Conservation (phyloP, 805 yeast species). For the Yarrowia sp. region DNA sequence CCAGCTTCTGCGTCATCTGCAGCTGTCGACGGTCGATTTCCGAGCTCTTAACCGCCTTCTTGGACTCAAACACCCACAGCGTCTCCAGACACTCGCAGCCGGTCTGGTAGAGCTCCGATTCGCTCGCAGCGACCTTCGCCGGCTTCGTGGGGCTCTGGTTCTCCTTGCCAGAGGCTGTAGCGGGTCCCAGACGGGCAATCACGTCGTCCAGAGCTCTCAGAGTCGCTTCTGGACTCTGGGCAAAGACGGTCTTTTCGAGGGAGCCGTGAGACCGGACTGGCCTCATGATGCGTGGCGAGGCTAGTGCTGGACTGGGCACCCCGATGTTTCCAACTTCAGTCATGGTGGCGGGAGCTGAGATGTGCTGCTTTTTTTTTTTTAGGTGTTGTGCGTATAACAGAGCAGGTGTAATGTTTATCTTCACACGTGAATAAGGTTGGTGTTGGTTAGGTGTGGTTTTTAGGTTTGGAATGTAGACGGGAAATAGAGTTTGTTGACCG, state of each 20-base stretch:
- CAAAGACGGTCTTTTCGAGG: background rate
- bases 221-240: background rate
- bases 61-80: slow-evolving; percentile 6
- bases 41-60: slow-evolving; percentile 7
- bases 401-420: background rate
- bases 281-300: slow-evolving; percentile 2
- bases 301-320: background rate
- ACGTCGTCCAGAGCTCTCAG: slow-evolving; percentile 6
- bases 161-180: slow-evolving; percentile 1
- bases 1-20: slow-evolving; percentile 4
- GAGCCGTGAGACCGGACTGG: background rate
- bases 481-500: background rate
- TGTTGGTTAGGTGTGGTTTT: slow-evolving; percentile 4
- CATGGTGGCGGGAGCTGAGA: background rate
- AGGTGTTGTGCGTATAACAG: background rate
- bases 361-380: background rate
- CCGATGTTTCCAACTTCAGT: slow-evolving; percentile 2
- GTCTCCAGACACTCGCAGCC: slow-evolving; percentile 14
- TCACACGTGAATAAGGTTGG: slow-evolving; percentile 17
- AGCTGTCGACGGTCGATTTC: slow-evolving; percentile 17
- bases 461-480: slow-evolving; percentile 1
- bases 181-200: background rate
- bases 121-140: background rate
- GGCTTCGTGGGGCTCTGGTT: slow-evolving; percentile 21
- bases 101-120: background rate